Conservation (phyloP, 305 asterid genomes). For the Solanum hybrid region DNA sequence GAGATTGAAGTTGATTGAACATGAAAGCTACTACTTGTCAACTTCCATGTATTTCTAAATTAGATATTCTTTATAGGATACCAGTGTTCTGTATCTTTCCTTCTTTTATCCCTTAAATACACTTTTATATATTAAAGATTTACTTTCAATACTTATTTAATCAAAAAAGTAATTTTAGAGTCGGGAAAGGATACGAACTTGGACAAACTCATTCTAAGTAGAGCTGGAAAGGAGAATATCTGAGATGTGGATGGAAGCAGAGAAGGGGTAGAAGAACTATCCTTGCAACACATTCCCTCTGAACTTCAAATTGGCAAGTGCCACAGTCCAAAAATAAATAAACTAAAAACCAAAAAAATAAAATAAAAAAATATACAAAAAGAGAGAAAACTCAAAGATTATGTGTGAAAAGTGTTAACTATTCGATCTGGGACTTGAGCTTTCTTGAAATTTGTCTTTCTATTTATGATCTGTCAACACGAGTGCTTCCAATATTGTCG, state of each 20-base stretch:
- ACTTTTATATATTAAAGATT: background rate
- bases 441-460: background rate
- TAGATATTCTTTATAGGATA: background rate
- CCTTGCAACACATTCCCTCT: background rate
- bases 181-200: background rate
- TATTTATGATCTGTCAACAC: background rate
- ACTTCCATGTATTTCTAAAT: background rate
- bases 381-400: background rate
- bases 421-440: background rate
- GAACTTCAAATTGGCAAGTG: background rate
- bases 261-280: background rate
- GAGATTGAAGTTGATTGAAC: background rate
- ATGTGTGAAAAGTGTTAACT: background rate
- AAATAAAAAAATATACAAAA: background rate
- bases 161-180: background rate
- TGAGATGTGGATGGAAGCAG: background rate
- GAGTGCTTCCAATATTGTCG: background rate
- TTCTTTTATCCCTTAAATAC: background rate
- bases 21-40: background rate
- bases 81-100: background rate
- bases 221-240: background rate
- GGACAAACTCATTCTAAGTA: background rate
- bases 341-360: background rate
- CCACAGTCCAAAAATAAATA: background rate
- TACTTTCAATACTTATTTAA: background rate